Base-by-base conservation (phyloP, 2,329 filamentous ascomycete genomes). In the Cadophora sp. region DNA sequence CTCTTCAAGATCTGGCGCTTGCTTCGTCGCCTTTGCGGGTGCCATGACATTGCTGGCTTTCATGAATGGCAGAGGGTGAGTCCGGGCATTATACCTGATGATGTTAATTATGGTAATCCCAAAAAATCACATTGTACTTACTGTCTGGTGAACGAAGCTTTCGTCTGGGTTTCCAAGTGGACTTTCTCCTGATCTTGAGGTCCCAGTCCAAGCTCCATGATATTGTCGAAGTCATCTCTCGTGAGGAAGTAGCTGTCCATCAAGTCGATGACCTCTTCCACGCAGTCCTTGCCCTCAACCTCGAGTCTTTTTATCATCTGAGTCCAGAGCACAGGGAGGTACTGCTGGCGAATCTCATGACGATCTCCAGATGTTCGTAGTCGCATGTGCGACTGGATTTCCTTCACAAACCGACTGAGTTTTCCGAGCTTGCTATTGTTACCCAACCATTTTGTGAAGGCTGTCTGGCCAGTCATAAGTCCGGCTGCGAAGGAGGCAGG, bases 231-330 rank as follows among this genome's bases (percentile, higher is more conserved):
- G 78, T 99, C 96, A 27, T 99, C 96, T 70, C 92, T 91, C 0
- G 96, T 98, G 67, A 99, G 84, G 79, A 91, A 99, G 81, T 99
- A 99, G 77, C 91, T 94, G 77, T 99, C 96, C 96, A 99, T 98
- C 64, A 97, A 85, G 64, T 96, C 89, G 76, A 99, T 99, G 64
- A 97, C 91, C 1, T 92, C 90, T 0, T 87, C 85, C 4, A 97
- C 91, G 8, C 87, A 87, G 0, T 97, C 94, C 76, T 93, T 96
- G 74, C 96, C 96, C 67, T 97, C 90, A 0, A 83, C 79, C 74
- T 93, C 87, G 64, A 99, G 83, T 68, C 88, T 86, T 74, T 91
- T 89, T 72, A 97, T 85, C 26, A 95, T 85, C 76, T 91, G 88
- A 56, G 91, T 87, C 93, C 95, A 98, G 1, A 99, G 84, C 1